Base-by-base conservation (phyloP, 306 rosid species). In the Vigna nakashimae region DNA sequence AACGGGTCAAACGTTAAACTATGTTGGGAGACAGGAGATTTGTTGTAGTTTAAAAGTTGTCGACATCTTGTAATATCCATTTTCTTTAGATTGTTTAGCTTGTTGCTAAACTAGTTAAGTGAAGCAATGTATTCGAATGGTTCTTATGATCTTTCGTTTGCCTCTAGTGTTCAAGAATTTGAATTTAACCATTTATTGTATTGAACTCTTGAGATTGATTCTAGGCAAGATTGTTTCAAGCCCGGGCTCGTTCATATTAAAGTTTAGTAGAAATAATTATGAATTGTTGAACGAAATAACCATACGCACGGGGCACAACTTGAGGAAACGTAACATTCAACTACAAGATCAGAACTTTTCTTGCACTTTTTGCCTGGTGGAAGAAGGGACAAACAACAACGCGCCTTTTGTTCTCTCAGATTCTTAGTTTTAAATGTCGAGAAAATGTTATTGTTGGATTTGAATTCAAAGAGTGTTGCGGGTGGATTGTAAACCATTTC, bases 31-130 rank as follows among this genome's bases (percentile, higher is more conserved):
- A 14, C 7, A 32, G 70, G 52, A 57, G 32, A 68, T 42, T 45
- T 17, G 20, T 9, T 65, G 66, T 69, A 69, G 56, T 38, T 80
- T 30, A 26, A 28, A 57, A 80, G 24, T 12, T 30, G 30, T 45
- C 0, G 50, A 45, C 50, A 45, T 12, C 5, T 26, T 38, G 38
- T 75, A 69, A 71, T 46, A 14, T 82, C 7, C 12, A 4, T 45
- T 11, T 32, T 57, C 16, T 40, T 17, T 36, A 13, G 7, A 38
- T 2, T 17, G 51, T 48, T n/a, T 32, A 46, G 28, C 63, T 3
- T 32, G 26, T 81, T 80, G 65, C 71, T 50, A 48, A 73, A 56
- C 55, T 30, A 32, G n/a, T 38, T 9, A 36, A 79, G 58, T 45
- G 30, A 65, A 46, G 75, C 59, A 7, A 63, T 55, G 65, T 22